A percentile compares a stretch with the other conserved stretches of the same genome.
Evolutionary conservation across 768 basidiomycete genomes (phyloP).

Genomic region (Kockovaella imperatae): DNA sequence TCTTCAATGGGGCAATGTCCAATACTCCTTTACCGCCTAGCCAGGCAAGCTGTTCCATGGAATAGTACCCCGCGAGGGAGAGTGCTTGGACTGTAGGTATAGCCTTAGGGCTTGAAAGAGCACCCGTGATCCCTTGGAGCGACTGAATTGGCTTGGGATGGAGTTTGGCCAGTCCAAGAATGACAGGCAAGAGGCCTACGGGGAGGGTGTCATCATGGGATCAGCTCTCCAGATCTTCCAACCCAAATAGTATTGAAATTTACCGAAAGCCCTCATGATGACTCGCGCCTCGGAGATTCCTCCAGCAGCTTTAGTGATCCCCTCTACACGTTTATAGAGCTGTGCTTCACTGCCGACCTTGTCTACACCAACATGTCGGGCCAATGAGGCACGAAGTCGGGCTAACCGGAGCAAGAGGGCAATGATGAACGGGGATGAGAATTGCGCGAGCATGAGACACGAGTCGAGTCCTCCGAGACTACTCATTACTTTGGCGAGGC

Average conservation of each 20-base stretch:
- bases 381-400: constrained; percentile 12
- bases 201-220: background rate
- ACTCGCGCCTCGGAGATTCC: constrained; percentile 39
- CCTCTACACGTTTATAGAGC: constrained; percentile 20
- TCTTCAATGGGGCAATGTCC: constrained; percentile 11
- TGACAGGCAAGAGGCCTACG: constrained; percentile 23
- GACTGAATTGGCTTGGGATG: constrained; percentile 27
- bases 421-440: constrained; percentile 36
- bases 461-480: constrained; percentile 39
- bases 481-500: constrained; percentile 23
- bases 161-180: constrained; percentile 21
- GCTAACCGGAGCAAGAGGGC: constrained; percentile 30
- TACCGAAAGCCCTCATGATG: constrained; percentile 41
- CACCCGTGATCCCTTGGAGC: constrained; percentile 10
- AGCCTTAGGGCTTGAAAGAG: constrained; percentile 10
- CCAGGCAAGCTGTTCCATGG: constrained; percentile 39
- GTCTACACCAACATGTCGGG: constrained; percentile 1
- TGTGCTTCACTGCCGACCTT: constrained; percentile 7
- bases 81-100: constrained; percentile 31
- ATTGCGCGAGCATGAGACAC: constrained; percentile 40
- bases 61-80: constrained; percentile 36
- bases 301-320: constrained; percentile 22
- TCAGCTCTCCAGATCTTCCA: too few species aligned
- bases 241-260: constrained; percentile 3
- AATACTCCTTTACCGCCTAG: constrained; percentile 34